These are phyloP conservation scores for Cytospora piceae DNA, from an alignment of 2,329 filamentous ascomycete species.

Conservation along the genomic window DNA sequence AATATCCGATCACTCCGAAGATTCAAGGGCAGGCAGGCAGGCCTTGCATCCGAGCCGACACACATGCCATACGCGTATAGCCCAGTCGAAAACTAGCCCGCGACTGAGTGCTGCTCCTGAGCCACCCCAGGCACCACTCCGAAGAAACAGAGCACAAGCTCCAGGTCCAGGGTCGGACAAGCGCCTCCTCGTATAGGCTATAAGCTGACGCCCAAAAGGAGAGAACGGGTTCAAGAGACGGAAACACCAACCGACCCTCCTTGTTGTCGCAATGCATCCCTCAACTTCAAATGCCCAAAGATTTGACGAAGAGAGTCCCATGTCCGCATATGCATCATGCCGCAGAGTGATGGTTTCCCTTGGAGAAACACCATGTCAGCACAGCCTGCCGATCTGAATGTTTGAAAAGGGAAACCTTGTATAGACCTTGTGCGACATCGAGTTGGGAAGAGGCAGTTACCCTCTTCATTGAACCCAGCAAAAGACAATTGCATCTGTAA, in stretches of 20 bases:
- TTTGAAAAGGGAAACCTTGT: not conserved
- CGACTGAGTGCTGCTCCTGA: conserved; percentile 45
- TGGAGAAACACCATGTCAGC: not conserved
- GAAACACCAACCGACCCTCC: conserved; percentile 44
- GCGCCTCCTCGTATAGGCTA: conserved; percentile 68
- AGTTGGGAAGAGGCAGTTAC: not conserved
- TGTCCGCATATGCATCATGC: conserved; percentile 5
- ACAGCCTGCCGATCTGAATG: not conserved
- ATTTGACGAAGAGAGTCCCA: conserved; percentile 1
- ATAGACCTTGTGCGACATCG: not conserved
- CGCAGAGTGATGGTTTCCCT: conserved; percentile 11
- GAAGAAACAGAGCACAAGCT: conserved; percentile 58
- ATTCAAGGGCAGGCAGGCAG: not conserved
- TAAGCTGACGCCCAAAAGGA: conserved; percentile 50
- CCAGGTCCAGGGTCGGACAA: conserved; percentile 58
- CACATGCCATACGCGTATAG: not conserved
- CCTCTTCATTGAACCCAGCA: not conserved
- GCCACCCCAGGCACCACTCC: conserved; percentile 55
- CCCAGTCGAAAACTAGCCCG: conserved; percentile 20
- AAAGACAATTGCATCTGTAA: not conserved
- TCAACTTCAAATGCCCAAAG: conserved; percentile 1
- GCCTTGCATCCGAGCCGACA: not conserved
- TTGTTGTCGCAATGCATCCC: not conserved
- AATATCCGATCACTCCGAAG: not conserved
- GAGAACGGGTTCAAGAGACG: conserved; percentile 44